Conservation (phyloP, 148 eudicot species). For the Arctostaphylos glauca region DNA sequence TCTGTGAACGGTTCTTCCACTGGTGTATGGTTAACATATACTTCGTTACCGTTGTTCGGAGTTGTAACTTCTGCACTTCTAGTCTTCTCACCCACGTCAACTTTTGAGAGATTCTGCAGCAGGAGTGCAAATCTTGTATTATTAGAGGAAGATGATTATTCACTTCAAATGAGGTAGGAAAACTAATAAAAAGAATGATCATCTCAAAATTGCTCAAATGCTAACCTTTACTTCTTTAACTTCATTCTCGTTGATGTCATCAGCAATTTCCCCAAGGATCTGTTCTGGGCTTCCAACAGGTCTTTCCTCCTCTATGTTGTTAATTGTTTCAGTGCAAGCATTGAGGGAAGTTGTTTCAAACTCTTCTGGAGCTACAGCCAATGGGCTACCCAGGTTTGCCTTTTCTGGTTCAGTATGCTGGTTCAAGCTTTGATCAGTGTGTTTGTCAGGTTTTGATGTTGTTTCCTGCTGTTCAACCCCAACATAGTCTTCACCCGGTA, state of each 20-base stretch:
- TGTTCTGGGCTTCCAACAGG: not conserved
- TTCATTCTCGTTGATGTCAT: not conserved
- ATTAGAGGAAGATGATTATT: not conserved
- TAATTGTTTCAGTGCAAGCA: not conserved
- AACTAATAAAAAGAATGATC: not conserved
- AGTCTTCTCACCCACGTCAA: conserved; percentile 11
- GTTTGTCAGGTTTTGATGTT: not conserved
- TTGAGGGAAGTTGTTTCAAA: not conserved
- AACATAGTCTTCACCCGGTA: not conserved
- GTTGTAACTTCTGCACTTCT: not conserved
- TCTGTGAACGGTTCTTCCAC: not conserved
- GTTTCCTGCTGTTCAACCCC: conserved; percentile 1
- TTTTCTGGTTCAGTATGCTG: conserved; percentile 13
- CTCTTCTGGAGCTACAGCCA: conserved; percentile 11
- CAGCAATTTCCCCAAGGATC: conserved; percentile 5
- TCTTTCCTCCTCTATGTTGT: not conserved
- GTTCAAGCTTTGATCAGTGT: not conserved
- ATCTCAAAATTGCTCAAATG: not conserved
- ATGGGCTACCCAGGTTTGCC: conserved; percentile 1
- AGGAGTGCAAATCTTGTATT: too few relatives aligned
- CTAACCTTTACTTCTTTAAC: conserved; percentile 22
- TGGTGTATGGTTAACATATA: not conserved
- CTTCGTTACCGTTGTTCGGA: conserved; percentile 8
- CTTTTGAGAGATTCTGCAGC: conserved; percentile 9
- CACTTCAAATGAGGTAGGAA: not conserved